Base-by-base conservation (phyloP, 257 asterid species). In the Thymus mandschuricus region DNA sequence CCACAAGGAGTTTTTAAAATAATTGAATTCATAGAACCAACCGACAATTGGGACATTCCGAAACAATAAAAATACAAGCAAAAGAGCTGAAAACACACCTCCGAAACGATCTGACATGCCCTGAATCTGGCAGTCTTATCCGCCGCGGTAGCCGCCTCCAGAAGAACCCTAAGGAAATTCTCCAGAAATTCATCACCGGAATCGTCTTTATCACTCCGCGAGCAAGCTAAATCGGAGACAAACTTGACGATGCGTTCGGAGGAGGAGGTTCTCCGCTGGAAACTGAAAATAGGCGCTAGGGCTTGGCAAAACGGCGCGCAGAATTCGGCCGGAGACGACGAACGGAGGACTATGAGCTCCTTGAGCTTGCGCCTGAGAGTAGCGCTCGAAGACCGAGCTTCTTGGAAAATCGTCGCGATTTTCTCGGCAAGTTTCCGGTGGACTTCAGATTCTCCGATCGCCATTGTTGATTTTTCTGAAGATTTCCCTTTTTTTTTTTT, bases 41-140 rank as follows among this genome's bases (percentile, higher is more conserved):
- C 10, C 38, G 21, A 73, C 33, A 56, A 33, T 38, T 60, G 60
- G 69, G 48, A 43, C 59, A 2, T 59, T 29, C 15, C 3, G 40
- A 55, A 15, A n/a, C 51, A 40, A 28, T n/a, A 8, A 28, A 71
- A 45, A 71, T 8, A 12, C 28, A 65, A 30, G 56, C 6, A 58
- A 66, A 13, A 75, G 27, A 61, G 31, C 2, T 58, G 2, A 45
- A 21, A 65, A 21, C 70, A 51, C 66, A 91, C 98, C 99, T 94
- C 99, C 50, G 97, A 94, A 71, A 88, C 80, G 38, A 91, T 91
- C 92, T 89, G 96, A 55, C 99, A 94, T 70, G 97, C 96, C 79
- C 97, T 79, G 64, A 78, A 87, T 82, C 99, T 84, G 40, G 83
- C 92, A 34, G 89, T 89, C 77, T 77, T 91, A 73, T 81, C 83